Evolutionary conservation across 2,329 filamentous ascomycete species (phyloP), one percentile per base, ranked within the genome.

Genomic region (Ascochyta fabae): DNA sequence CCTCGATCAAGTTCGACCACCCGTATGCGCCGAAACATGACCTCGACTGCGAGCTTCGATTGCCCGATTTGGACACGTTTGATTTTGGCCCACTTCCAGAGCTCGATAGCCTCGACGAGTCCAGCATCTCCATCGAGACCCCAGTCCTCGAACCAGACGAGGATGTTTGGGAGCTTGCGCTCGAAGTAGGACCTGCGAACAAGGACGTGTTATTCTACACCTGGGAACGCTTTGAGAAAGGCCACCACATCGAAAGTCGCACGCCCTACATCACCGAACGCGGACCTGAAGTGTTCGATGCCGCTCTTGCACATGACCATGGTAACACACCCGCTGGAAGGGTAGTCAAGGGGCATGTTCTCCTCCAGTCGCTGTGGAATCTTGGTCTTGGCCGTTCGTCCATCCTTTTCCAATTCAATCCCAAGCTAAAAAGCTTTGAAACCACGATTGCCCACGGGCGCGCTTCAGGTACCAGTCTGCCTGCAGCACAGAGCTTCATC

Each of bases 301-400:
- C 88, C 6, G 79, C 86, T 66, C 69, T 59, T 16, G 61, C 63
- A 69, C 16, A 72, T 71, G 24, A 83, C 81, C 58, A 78, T 72
- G 49, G 66, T 80, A 31, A 63, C 62, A 35, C 64, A 79, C 29
- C 69, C 62, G 41, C 81, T 34, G 72, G 71, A 13, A 71, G 71
- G 26, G 65, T 80, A 5, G 39, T 81, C 2, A 74, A 74, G 16
- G 66, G 68, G 15, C 64, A 77, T 40, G 62, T 75, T 2, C 65
- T 77, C 4, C 57, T 81, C 2, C 67, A 74, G 16, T 88, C 86
- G 10, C 77, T 94, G 0, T 79, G 89, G 58, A 83, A 86, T 12
- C 78, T 94, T 1, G 85, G 86, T 0, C 81, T 92, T 6, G 91
- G 90, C 0, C 82, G 89, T 43, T 87, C 86, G 35, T 93, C 90